phyloP scores from a whole-genome alignment of 2,329 filamentous ascomycete species.

The Coniosporium tulheliwenetii region DNA sequence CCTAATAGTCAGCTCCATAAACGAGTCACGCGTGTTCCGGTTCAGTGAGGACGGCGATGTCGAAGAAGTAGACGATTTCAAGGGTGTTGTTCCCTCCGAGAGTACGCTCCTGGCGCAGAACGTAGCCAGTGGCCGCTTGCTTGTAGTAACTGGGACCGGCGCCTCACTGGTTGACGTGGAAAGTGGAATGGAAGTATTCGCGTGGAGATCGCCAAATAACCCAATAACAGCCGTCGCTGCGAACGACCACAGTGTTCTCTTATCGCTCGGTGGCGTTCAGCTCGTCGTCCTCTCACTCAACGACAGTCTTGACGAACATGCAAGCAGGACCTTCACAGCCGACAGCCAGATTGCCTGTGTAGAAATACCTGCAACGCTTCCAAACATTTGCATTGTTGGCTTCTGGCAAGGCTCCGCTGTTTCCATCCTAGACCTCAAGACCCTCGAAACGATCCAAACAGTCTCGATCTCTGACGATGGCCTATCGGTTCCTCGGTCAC shows the following conservation, averaged over 20 bases:
- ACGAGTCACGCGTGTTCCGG: constrained; percentile 67
- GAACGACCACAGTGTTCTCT: constrained; percentile 51
- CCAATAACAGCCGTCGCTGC: constrained; percentile 65
- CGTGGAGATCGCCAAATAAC: constrained; percentile 39
- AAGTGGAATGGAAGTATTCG: constrained; percentile 32
- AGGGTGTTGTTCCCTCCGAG: constrained; percentile 52
- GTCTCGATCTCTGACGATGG: constrained; percentile 41
- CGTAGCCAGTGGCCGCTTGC: constrained; percentile 43
- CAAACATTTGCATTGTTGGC: constrained; percentile 59
- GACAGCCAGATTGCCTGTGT: constrained; percentile 76
- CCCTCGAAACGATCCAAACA: constrained; percentile 49
- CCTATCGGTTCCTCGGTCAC: constrained; percentile 66
- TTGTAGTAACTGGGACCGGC: constrained; percentile 59
- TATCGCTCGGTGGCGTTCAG: constrained; percentile 62
- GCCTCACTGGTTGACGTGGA: constrained; percentile 49
- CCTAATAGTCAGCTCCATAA: constrained; percentile 64
- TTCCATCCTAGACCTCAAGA: constrained; percentile 53
- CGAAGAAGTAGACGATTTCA: constrained; percentile 69
- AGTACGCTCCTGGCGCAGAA: constrained; percentile 59
- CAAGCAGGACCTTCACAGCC: constrained; percentile 44
- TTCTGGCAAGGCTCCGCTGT: constrained; percentile 78
- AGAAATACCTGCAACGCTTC: constrained; percentile 50
- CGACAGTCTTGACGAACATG: constrained; percentile 39
- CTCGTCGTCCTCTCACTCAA: constrained; percentile 53
- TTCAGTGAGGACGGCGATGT: constrained; percentile 64